Evolutionary conservation across 1,284 basidiomycete genomes (phyloP).

Genomic region (Amylostereum chailletii): DNA sequence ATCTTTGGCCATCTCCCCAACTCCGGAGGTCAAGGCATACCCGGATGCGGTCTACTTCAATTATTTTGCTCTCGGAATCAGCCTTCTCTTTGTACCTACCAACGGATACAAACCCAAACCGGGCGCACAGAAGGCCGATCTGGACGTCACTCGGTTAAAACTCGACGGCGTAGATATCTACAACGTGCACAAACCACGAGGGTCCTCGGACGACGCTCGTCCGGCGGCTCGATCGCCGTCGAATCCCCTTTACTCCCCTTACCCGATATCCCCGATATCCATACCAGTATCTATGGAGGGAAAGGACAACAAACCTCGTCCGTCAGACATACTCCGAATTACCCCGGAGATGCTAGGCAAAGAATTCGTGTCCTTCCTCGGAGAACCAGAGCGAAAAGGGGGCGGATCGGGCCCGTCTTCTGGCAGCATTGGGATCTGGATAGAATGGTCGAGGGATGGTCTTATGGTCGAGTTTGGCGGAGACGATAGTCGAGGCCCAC

Average conservation of each 20-base stretch:
- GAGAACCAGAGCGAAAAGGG: constrained; percentile 82
- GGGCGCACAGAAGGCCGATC: constrained; percentile 34
- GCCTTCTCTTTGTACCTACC: constrained; percentile 59
- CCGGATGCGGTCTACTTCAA: constrained; percentile 81
- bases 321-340: constrained; percentile 33
- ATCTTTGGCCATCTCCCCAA: constrained; percentile 13
- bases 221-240: constrained; percentile 20
- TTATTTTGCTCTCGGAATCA: constrained; percentile 71
- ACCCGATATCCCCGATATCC: constrained; percentile 40
- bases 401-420: constrained; percentile 73
- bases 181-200: constrained; percentile 35
- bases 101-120: constrained; percentile 51
- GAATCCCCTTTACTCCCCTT: constrained; percentile 41
- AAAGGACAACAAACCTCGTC: constrained; percentile 27
- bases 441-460: constrained; percentile 79
- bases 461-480: constrained; percentile 81
- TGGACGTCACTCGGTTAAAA: constrained; percentile 39
- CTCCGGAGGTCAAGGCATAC: constrained; percentile 70
- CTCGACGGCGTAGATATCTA: constrained; percentile 78
- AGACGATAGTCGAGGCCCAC: constrained; percentile 62
- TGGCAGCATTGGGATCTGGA: constrained; percentile 86
- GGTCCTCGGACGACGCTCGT: too few species aligned
- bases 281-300: constrained; percentile 30
- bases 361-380: constrained; percentile 63
- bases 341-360: constrained; percentile 53